Evolutionary conservation across 2,329 filamentous ascomycete genomes (phyloP).

Genomic region (Claviceps spartinae): DNA sequence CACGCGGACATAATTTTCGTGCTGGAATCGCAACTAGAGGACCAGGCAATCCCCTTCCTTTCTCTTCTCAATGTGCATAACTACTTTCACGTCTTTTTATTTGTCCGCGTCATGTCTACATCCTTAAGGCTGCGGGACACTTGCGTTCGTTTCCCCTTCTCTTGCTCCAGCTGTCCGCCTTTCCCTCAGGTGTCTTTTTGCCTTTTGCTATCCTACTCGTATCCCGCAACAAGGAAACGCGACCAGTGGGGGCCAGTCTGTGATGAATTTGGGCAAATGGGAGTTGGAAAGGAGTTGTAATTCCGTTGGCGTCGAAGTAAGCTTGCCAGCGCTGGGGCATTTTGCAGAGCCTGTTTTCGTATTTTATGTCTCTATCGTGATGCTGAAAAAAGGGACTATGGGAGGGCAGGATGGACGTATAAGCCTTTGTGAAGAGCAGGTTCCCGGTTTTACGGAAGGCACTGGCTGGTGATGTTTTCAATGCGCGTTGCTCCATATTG

Average conservation of each 20-base stretch:
- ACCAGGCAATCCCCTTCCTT: not conserved
- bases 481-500: too few species aligned
- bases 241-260: not conserved
- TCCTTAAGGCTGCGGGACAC: not conserved
- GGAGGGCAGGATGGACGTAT: too few species aligned
- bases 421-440: too few species aligned
- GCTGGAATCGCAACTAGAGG: not conserved
- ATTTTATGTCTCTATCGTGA: too few species aligned
- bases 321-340: not conserved
- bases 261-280: conserved; percentile 5
- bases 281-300: conserved; percentile 1
- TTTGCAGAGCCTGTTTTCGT: too few species aligned
- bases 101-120: not conserved
- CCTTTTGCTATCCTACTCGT: not conserved
- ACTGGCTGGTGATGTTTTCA: too few species aligned
- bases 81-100: not conserved
- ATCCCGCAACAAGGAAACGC: not conserved
- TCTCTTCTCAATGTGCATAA: not conserved
- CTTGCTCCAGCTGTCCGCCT: not conserved
- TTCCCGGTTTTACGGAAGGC: too few species aligned
- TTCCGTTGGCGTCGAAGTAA: conserved; percentile 5
- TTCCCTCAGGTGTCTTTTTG: not conserved
- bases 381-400: too few species aligned
- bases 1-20: not conserved
- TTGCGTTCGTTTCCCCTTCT: not conserved